Conservation (phyloP, 176 grass and related monocot genomes). For the Paspalum vaginatum region DNA sequence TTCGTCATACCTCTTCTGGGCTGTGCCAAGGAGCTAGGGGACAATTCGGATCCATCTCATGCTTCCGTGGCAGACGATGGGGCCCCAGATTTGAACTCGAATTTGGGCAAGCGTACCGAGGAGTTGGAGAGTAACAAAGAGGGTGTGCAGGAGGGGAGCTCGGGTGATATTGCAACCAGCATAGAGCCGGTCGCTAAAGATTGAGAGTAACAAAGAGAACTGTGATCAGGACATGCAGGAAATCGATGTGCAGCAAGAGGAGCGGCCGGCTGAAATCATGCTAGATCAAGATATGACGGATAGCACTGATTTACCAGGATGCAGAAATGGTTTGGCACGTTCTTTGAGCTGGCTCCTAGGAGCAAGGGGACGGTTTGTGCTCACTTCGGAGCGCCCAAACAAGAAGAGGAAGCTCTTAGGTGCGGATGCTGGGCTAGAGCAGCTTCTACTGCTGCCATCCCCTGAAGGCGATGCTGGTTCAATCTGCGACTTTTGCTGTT, state of each 20-base stretch:
- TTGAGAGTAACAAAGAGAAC: constrained; percentile 21
- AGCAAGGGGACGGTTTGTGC: constrained; percentile 58
- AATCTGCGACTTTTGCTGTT: constrained; percentile 76
- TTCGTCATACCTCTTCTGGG: constrained; percentile 58
- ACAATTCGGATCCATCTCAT: constrained; percentile 17
- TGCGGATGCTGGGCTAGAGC: constrained; percentile 76
- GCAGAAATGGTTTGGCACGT: not conserved
- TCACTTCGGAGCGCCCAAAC: constrained; percentile 89
- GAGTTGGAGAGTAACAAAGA: constrained; percentile 24
- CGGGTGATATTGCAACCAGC: constrained; percentile 22
- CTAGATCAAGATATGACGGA: constrained; percentile 32
- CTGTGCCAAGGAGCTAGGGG: constrained; percentile 15
- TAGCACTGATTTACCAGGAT: not conserved
- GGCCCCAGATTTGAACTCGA: not conserved
- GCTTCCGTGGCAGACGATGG: constrained; percentile 17
- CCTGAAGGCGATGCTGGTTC: constrained; percentile 41
- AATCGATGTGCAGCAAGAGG: constrained; percentile 45
- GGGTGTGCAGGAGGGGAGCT: constrained; percentile 37
- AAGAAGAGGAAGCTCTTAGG: constrained; percentile 97
- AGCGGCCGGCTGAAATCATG: constrained; percentile 41
- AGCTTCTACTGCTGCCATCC: constrained; percentile 62
- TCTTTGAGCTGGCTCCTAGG: constrained; percentile 60
- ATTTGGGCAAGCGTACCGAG: constrained; percentile 25
- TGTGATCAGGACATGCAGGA: constrained; percentile 46
- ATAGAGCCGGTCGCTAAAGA: constrained; percentile 27